These are phyloP conservation scores for Mortierella sp. DNA, from an alignment of 371 early-diverging fungal species.

Conservation along the genomic window DNA sequence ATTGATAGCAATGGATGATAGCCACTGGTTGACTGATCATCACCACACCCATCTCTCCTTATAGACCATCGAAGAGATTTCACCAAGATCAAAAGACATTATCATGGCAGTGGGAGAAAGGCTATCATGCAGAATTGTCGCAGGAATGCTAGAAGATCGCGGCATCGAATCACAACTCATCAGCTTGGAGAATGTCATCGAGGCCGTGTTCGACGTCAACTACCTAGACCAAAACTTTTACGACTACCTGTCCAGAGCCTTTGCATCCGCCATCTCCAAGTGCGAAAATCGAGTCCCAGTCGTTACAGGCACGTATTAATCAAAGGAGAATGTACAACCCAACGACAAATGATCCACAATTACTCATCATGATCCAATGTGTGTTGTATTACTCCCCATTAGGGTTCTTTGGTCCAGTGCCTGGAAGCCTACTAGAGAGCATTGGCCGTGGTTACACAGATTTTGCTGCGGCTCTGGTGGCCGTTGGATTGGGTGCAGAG, in stretches of 20 bases:
- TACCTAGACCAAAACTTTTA: constrained; percentile 92
- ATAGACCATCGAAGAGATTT: constrained; percentile 94
- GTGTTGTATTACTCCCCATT: not conserved
- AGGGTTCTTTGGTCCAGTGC: constrained; percentile 96
- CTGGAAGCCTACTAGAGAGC: constrained; percentile 89
- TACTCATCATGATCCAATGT: too few species aligned
- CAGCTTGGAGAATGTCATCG: constrained; percentile 85
- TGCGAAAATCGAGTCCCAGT: constrained; percentile 84
- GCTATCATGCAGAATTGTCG: constrained; percentile 89
- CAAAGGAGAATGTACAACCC: too few species aligned
- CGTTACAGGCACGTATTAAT: constrained; percentile 83
- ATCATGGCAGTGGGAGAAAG: constrained; percentile 96
- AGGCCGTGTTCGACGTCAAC: constrained; percentile 77
- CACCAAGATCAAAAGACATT: constrained; percentile 94
- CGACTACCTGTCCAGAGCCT: constrained; percentile 81
- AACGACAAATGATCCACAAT: too few species aligned
- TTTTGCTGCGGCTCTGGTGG: constrained; percentile 93
- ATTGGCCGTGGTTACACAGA: constrained; percentile 99
- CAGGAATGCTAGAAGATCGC: constrained; percentile 83
- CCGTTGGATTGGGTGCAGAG: constrained; percentile 86
- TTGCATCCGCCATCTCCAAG: constrained; percentile 70
- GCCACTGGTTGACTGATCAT: too few species aligned
- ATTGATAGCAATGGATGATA: too few species aligned
- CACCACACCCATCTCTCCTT: not conserved
- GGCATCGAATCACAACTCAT: constrained; percentile 89